These are phyloP conservation scores for Pseudonitzschia multistriata DNA, from an alignment of 108 stramenopile genomes.

Conservation along the genomic window DNA sequence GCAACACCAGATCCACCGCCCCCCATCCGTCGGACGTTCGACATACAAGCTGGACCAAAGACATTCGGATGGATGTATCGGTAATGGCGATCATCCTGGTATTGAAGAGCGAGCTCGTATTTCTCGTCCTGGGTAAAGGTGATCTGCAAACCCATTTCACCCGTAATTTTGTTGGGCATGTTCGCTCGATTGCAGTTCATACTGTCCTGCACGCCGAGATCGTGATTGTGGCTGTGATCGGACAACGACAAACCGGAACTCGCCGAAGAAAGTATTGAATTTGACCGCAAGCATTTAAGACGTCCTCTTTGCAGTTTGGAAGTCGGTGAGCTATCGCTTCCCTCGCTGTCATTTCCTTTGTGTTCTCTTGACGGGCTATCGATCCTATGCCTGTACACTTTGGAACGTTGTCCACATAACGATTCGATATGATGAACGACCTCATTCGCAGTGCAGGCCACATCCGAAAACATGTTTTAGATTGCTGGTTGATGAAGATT, in stretches of 20 bases:
- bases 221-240: no score
- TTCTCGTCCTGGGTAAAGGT: background rate
- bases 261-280: background rate
- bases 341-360: no score
- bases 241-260: background rate
- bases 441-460: no score
- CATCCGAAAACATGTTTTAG: no score
- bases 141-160: slow-evolving; percentile 16
- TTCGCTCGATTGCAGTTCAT: background rate
- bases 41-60: slow-evolving; percentile 50
- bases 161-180: slow-evolving; percentile 12
- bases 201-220: background rate
- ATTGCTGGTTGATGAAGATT: no score
- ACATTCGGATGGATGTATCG: slow-evolving; percentile 61
- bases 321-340: no score
- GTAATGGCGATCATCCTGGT: slow-evolving; percentile 41
- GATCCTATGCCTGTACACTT: no score
- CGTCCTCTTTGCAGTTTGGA: no score
- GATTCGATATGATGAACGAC: no score
- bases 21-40: slow-evolving; percentile 36
- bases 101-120: background rate
- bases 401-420: no score
- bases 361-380: no score
- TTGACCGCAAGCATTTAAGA: background rate
- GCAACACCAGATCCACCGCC: slow-evolving; percentile 55